These are phyloP conservation scores for Liquidambar formosana DNA, from an alignment of 164 flowering plant species.

Conservation along the genomic window DNA sequence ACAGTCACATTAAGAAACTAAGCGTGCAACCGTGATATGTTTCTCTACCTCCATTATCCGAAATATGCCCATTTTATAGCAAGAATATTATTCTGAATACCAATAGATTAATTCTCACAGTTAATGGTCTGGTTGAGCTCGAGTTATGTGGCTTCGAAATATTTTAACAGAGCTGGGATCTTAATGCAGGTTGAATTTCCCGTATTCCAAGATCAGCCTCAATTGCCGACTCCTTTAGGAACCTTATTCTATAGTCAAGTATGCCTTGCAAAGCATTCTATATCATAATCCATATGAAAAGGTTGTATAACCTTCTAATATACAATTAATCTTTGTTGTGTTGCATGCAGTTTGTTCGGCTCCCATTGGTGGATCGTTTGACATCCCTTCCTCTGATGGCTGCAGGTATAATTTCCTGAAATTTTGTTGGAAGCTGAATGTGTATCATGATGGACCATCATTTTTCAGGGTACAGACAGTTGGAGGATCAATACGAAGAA, in stretches of 20 bases:
- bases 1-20: no score
- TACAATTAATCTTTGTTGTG: conserved; percentile 1
- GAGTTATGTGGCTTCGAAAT: background rate
- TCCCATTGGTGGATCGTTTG: conserved; percentile 52
- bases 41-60: no score
- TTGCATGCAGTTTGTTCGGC: conserved; percentile 42
- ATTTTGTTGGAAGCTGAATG: background rate
- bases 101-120: no score
- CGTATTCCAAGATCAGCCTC: conserved; percentile 51
- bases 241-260: conserved; percentile 49
- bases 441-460: no score
- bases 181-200: conserved; percentile 60
- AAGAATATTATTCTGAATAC: background rate
- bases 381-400: conserved; percentile 59
- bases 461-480: no score
- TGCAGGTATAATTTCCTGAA: conserved; percentile 39
- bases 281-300: background rate
- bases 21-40: no score
- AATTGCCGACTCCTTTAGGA: conserved; percentile 60
- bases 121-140: no score
- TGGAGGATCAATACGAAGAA: no score
- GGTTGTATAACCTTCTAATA: background rate
- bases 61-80: background rate
- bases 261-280: background rate
- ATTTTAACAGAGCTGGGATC: background rate